Conservation (phyloP, 495 filamentous ascomycete species). For the Penicillium atrosanguineum region DNA sequence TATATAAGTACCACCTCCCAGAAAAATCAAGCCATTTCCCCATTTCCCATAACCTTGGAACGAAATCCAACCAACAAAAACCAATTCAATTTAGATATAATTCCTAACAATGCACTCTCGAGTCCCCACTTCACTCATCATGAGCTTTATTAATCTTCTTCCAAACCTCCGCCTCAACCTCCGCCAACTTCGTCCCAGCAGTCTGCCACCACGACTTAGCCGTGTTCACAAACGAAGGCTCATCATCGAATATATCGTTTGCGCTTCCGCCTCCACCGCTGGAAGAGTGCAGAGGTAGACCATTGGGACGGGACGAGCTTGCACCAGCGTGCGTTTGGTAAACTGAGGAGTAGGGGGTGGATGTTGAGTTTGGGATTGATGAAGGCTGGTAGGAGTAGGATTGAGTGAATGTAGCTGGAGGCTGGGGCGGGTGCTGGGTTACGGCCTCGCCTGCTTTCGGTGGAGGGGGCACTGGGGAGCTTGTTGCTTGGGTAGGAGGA, state of each 20-base stretch:
- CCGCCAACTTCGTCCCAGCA: conserved; percentile 59
- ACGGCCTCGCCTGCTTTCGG: conserved; percentile 50
- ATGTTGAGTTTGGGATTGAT: conserved; percentile 35
- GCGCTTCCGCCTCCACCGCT: conserved; percentile 19
- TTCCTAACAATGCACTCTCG: background rate
- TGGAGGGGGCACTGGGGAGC: conserved; percentile 47
- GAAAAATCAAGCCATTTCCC: background rate
- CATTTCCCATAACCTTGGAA: background rate
- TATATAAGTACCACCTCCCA: background rate
- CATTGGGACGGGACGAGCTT: conserved; percentile 13
- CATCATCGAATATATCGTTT: conserved; percentile 34
- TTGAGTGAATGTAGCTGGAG: conserved; percentile 11
- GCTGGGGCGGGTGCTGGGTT: conserved; percentile 31
- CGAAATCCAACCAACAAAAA: background rate
- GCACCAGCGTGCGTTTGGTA: conserved; percentile 45
- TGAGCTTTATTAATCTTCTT: conserved; percentile 57
- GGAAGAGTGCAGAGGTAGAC: conserved; percentile 25
- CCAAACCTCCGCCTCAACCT: conserved; percentile 71
- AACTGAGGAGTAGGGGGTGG: conserved; percentile 48
- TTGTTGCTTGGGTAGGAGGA: conserved; percentile 17
- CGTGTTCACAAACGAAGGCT: conserved; percentile 48
- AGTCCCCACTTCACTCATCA: conserved; percentile 19
- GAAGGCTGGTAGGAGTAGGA: conserved; percentile 19
- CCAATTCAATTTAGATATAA: background rate
- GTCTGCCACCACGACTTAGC: conserved; percentile 61